Evolutionary conservation across 1,284 basidiomycete species (phyloP), one percentile per base, ranked within the genome.

Genomic region (Mrakiaceae sp.): DNA sequence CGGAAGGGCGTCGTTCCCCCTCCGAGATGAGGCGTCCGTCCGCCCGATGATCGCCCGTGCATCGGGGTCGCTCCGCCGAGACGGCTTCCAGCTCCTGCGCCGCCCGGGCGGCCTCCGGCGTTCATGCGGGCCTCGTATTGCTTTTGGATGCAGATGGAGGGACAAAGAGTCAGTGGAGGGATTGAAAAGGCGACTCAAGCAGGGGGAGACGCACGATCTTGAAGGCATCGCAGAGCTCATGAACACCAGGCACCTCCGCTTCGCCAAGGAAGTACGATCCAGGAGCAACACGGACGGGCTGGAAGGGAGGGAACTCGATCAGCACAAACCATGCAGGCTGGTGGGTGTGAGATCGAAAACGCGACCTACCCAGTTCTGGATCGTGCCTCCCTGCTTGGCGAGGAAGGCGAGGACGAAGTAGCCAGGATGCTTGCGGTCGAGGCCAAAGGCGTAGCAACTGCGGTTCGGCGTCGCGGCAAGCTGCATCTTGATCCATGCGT

Each of bases 401-500:
- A 98, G 81, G 82, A 98, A 99, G 72, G 87, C 90, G 12, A 98
- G 81, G 71, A 85, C 88, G 78, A 98, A 92, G 75, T 95, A 91
- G 0, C 96, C 96, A 0, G 96, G 91, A 63, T 84, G 84, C 70
- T 88, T 87, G 66, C 86, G 83, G 74, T 98, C 96, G 67, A 98
- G 80, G 6, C 88, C 88, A 75, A 98, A 99, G 8, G 92, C 96
- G 71, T 99, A 99, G 74, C 91, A 90, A 72, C 91, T 94, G 75
- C 89, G 88, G 12, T 87, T 87, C 5, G 94, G 94, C 27, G 27
- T 27, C 27, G 27, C 27, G 27, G 27, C 27, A 27, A 27, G 27
- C 27, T 27, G 27, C 27, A 90, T 93, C 73, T 88, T 90, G 70
- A 97, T 76, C 76, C 85, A 93, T n/a, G 88, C 77, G 73, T 94